A percentile compares a stretch with the other conserved stretches of the same genome.
Conservation (phyloP, 129 eudicot genomes). For the Flaveria ramosissima region DNA sequence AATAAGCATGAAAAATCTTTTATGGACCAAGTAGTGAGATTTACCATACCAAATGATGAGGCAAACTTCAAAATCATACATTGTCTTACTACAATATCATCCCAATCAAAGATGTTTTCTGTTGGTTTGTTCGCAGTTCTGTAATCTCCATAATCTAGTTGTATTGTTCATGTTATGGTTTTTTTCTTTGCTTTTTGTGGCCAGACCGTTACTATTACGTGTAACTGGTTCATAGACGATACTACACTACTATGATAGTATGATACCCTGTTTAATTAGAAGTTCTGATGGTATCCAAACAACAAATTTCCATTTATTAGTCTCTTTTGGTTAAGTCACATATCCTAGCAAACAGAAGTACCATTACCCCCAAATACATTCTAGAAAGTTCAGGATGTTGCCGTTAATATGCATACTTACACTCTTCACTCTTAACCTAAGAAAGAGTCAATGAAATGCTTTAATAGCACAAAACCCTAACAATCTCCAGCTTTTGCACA, state of each 20-base stretch:
- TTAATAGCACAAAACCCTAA: background rate
- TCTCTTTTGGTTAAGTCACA: background rate
- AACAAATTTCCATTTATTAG: constrained; percentile 2
- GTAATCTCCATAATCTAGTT: background rate
- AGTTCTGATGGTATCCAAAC: constrained; percentile 3
- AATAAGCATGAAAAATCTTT: background rate
- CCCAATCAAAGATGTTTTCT: background rate
- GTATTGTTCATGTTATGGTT: background rate
- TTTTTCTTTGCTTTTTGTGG: background rate
- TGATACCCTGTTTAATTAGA: background rate
- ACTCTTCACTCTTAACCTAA: no score
- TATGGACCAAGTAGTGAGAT: background rate
- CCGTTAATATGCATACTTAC: background rate
- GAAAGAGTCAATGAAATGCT: no score
- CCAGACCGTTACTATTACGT: background rate
- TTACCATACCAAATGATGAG: background rate
- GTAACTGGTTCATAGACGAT: background rate
- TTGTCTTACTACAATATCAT: background rate
- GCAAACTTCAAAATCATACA: background rate
- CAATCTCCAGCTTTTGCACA: background rate
- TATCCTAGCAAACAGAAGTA: background rate
- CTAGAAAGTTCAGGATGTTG: background rate
- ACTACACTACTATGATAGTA: background rate
- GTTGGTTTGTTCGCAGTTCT: background rate
- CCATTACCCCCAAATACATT: background rate